phyloP scores from a whole-genome alignment of 2,329 filamentous ascomycete genomes.

The Exophiala xenobiotica region DNA sequence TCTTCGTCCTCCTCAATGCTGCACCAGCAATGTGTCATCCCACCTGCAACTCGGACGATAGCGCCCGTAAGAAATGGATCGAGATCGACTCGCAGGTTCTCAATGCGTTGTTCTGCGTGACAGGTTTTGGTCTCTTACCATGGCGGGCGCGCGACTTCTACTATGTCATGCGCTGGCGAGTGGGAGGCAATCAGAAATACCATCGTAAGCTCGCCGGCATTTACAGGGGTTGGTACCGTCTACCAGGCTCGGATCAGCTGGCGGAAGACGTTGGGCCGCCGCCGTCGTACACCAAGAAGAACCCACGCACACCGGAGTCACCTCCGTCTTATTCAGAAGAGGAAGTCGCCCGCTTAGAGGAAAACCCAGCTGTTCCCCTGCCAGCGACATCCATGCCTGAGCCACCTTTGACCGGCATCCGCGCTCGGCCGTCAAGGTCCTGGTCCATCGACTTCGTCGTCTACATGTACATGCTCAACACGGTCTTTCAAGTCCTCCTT shows the following conservation, averaged over 20 bases:
- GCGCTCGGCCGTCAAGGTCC: constrained; percentile 63
- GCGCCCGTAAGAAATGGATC: constrained; percentile 77
- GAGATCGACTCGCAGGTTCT: constrained; percentile 82
- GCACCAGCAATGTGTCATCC: constrained; percentile 56
- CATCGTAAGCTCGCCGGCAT: constrained; percentile 71
- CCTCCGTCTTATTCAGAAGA: constrained; percentile 37
- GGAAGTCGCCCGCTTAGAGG: constrained; percentile 54
- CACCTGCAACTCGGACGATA: constrained; percentile 69
- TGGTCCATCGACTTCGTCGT: constrained; percentile 82
- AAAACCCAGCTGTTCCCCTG: constrained; percentile 57
- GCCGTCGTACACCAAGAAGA: constrained; percentile 25
- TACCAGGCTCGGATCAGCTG: constrained; percentile 64
- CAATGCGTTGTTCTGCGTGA: constrained; percentile 82
- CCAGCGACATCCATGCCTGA: constrained; percentile 64
- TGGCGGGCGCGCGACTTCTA: constrained; percentile 83
- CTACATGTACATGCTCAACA: constrained; percentile 77
- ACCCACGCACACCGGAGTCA: constrained; percentile 19
- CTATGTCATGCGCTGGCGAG: constrained; percentile 66
- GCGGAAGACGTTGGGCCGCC: constrained; percentile 37
- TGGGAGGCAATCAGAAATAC: constrained; percentile 53
- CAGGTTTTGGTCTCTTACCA: constrained; percentile 77
- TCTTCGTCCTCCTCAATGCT: constrained; percentile 76
- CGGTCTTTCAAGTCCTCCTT: constrained; percentile 70
- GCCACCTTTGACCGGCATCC: constrained; percentile 67
- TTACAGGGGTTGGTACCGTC: constrained; percentile 72